Evolutionary conservation across 108 stramenopile genomes (phyloP), one percentile per base, ranked within the genome.

Genomic region (Cyclostephanos tholiformis): DNA sequence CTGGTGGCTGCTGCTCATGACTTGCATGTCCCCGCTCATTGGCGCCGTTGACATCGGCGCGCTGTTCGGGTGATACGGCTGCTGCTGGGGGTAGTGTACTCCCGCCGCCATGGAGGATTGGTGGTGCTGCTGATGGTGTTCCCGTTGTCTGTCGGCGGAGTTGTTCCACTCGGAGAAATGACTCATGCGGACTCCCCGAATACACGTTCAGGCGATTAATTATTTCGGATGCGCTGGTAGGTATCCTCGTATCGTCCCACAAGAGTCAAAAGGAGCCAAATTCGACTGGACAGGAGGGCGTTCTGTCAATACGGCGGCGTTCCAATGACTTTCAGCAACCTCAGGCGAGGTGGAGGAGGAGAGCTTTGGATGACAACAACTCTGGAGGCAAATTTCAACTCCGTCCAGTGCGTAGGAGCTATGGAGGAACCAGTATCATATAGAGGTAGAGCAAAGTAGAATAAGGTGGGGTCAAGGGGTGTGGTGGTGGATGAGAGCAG

Each of bases 1-100:
- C 35, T 60, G 63, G 43, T 64, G 29, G 53, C 69, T 62, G 67
- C 67, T 56, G 53, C 36, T 76, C 76, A 76, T 69, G 27, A 76
- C 76, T 65, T 76, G 68, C 68, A 76, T 69, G 41, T 64, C 52
- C 23, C 63, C 63, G 53, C 51, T 67, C 39, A 65, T 43, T 16
- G 72, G 63, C 16, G 30, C 30, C 19, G 30, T 16, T 1, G n/a
- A 16, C 13, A 25, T 14, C 52, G 52, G 52, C 52, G 52, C 23
- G 23, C 52, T 25, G 6, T 53, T 53, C 2, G 52, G 52, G 25
- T 53, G 25, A n/a, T 41, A 41, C 41, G 44, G 44, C 16, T 46
- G 44, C 16, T 46, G 44, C 16, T 46, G 53, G 9, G 53, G 23
- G 13, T 27, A 55, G 10, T 55, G 23, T 10, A 55, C 12, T 26